phyloP scores from a whole-genome alignment of 345 rosid genomes.

The Pseudoturritis turrita region DNA sequence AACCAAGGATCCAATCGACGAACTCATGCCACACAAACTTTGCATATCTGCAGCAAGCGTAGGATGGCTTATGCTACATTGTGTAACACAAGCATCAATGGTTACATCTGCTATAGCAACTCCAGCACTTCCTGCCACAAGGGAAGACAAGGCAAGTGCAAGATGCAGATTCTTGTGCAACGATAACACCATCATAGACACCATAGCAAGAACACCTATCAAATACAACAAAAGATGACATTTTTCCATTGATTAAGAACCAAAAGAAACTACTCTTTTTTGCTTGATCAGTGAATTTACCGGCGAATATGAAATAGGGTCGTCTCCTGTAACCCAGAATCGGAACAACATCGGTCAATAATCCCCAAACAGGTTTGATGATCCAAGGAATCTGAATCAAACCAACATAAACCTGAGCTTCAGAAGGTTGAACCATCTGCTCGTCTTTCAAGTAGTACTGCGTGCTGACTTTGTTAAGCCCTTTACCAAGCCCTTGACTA shows the following conservation, averaged over 20 bases:
- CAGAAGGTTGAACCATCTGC: conserved; percentile 63
- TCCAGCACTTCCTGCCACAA: conserved; percentile 54
- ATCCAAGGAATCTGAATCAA: conserved; percentile 61
- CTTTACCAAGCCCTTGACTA: conserved; percentile 61
- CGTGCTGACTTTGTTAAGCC: conserved; percentile 48
- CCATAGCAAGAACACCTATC: conserved; percentile 44
- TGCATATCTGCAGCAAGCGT: conserved; percentile 74
- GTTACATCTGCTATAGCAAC: conserved; percentile 70
- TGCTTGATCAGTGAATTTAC: conserved; percentile 17
- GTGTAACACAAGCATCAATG: conserved; percentile 70
- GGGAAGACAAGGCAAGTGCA: conserved; percentile 43
- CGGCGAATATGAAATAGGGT: conserved; percentile 63
- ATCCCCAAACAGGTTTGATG: conserved; percentile 72
- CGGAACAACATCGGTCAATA: conserved; percentile 61
- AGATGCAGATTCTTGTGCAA: conserved; percentile 45
- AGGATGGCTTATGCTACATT: conserved; percentile 56
- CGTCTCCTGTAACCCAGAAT: conserved; percentile 53
- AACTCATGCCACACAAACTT: conserved; percentile 64
- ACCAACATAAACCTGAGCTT: conserved; percentile 47
- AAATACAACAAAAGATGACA: not conserved
- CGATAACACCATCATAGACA: conserved; percentile 54
- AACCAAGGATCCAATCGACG: conserved; percentile 57
- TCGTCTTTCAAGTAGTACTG: conserved; percentile 73
- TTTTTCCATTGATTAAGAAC: not conserved
- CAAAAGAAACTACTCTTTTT: not conserved